Evolutionary conservation across 2,329 filamentous ascomycete species (phyloP).

Genomic region (Penicillium fuscoglaucum): DNA sequence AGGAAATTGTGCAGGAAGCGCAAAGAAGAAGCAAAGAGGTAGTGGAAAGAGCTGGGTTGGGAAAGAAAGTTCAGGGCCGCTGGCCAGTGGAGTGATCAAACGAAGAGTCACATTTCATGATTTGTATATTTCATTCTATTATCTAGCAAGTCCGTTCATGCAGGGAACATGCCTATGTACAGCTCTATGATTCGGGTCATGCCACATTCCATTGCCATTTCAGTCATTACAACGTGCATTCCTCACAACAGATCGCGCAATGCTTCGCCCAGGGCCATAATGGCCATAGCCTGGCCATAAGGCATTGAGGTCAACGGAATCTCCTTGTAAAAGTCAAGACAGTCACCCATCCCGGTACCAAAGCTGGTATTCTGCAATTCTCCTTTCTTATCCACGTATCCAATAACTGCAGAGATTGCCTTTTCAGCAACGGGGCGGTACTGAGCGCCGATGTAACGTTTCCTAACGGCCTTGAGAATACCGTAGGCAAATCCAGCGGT

Average conservation of each 20-base stretch:
- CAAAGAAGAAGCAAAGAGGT: conserved; percentile 39
- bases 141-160: not conserved
- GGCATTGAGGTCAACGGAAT: conserved; percentile 79
- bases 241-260: conserved; percentile 58
- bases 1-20: conserved; percentile 42
- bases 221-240: not conserved
- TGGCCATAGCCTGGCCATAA: conserved; percentile 81
- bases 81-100: conserved; percentile 36
- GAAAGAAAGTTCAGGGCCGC: conserved; percentile 36
- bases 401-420: conserved; percentile 67
- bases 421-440: conserved; percentile 63
- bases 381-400: conserved; percentile 64
- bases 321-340: conserved; percentile 73
- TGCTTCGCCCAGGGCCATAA: conserved; percentile 77
- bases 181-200: conserved; percentile 5
- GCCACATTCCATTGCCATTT: not conserved
- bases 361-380: conserved; percentile 75
- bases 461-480: conserved; percentile 70
- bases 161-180: not conserved
- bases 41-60: conserved; percentile 41
- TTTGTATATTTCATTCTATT: not conserved
- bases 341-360: conserved; percentile 73
- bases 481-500: conserved; percentile 81
- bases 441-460: conserved; percentile 65
- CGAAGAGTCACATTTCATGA: not conserved